Evolutionary conservation across 163 green algal species (phyloP), one percentile per base, ranked within the genome.

Genomic region (Chlamydomonas reinhardtii): DNA sequence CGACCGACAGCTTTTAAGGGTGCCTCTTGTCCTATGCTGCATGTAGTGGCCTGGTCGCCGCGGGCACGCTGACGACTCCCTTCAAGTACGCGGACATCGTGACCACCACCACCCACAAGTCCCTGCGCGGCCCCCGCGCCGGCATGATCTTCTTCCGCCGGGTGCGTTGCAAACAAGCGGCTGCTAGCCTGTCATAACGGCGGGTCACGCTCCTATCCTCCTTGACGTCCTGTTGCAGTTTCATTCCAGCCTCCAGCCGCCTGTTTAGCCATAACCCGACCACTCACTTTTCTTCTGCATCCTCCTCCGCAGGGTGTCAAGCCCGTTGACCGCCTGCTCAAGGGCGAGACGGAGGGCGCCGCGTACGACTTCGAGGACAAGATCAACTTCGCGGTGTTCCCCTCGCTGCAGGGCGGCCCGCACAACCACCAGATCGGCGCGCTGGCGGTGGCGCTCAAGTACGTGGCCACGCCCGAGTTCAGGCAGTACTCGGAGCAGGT

Each of bases 31-130:
- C 25, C 35, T 31, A 22, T 70, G 62, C 20, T 12, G 17, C 11
- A 2, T 56, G 86, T 76, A 97, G 92, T 22, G 97, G 97, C 37
- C 91, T 99, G 56, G 96, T 99, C 31, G 93, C 97, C 17, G 94
- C 97, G 20, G 93, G 92, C 35, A 86, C 97, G 17, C 92, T 98
- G 43, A 74, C 89, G 16, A 93, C 66, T 27, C 97, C 97, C 54
- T 99, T 99, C 84, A 78, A 94, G 71, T 91, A 95, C 72, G 94
- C 94, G 2, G 94, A 99, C 91, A 89, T 99, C 29, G 97, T 99
- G 20, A 99, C 97, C 69, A 99, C 97, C 84, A 99, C 97, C 76
- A 99, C 97, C 6, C 97, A 99, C 96, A 99, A 99, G 94, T 97
- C 92, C 22, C 91, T 99, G 76, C 90, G 97, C n/a, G 97, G 97